Conservation (phyloP, 345 rosid genomes). For the Lenwebbia sp. region DNA sequence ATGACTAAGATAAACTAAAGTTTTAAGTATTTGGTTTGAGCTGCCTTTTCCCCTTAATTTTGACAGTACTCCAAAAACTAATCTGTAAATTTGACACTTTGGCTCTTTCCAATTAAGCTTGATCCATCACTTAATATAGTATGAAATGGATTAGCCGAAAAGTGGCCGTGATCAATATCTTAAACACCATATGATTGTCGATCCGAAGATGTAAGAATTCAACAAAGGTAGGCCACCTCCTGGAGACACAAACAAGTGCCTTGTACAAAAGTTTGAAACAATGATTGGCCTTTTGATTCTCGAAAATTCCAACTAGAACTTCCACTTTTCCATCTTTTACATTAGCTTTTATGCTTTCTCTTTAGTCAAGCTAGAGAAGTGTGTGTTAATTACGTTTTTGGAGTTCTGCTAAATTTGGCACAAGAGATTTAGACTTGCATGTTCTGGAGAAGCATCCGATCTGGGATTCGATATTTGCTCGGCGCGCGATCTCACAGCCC, state of each 20-base stretch:
- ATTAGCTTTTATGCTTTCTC: neutral
- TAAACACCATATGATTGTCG: neutral
- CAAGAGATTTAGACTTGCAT: neutral
- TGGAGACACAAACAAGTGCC: neutral
- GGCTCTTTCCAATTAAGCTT: neutral
- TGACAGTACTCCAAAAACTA: neutral
- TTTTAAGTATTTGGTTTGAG: neutral
- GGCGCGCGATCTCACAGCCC: neutral
- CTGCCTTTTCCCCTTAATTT: neutral
- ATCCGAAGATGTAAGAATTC: neutral
- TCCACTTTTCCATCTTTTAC: neutral
- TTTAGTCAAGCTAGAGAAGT: neutral
- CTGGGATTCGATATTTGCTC: neutral
- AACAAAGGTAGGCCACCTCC: neutral
- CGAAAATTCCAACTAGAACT: neutral
- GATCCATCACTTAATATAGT: neutral
- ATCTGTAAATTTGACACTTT: neutral
- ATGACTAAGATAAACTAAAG: neutral
- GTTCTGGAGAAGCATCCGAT: neutral
- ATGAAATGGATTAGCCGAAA: neutral
- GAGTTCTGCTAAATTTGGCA: neutral
- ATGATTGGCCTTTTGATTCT: neutral
- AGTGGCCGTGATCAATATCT: neutral
- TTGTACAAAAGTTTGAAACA: neutral
- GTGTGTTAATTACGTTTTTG: neutral